phyloP scores from a whole-genome alignment of 305 asterid species.

The Fraxinus dipetala region DNA sequence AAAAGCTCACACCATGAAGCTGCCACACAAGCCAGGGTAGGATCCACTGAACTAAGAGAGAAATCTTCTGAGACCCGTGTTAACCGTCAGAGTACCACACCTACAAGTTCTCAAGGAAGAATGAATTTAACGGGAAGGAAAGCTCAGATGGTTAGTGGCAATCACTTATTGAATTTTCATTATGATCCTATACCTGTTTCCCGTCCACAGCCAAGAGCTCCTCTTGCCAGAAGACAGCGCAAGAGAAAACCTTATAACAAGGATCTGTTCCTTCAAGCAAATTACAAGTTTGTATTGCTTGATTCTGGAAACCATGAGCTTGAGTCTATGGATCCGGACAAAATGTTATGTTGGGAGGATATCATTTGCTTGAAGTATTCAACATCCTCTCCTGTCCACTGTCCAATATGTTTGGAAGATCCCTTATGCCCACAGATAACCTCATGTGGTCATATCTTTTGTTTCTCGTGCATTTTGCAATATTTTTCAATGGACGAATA shows the following conservation, averaged over 20 bases:
- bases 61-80: constrained; percentile 29
- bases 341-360: constrained; percentile 86
- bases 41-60: constrained; percentile 31
- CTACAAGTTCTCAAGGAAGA: constrained; percentile 42
- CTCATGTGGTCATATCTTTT: constrained; percentile 93
- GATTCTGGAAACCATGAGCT: constrained; percentile 66
- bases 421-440: constrained; percentile 95
- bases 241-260: constrained; percentile 83
- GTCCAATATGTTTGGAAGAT: constrained; percentile 91
- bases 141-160: constrained; percentile 65
- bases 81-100: constrained; percentile 32
- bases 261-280: constrained; percentile 94
- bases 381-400: constrained; percentile 63
- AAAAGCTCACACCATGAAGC: constrained; percentile 31
- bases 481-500: constrained; percentile 57
- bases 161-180: constrained; percentile 87
- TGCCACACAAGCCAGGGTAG: constrained; percentile 20
- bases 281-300: constrained; percentile 81
- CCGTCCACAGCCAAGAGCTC: constrained; percentile 56
- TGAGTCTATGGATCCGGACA: constrained; percentile 77
- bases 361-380: constrained; percentile 80
- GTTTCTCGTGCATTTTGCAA: constrained; percentile 87
- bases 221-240: constrained; percentile 57
- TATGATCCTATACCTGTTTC: constrained; percentile 72
- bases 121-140: constrained; percentile 48